Base-by-base conservation (phyloP, 2,329 filamentous ascomycete genomes). In the Sporothrix euskadiensis region DNA sequence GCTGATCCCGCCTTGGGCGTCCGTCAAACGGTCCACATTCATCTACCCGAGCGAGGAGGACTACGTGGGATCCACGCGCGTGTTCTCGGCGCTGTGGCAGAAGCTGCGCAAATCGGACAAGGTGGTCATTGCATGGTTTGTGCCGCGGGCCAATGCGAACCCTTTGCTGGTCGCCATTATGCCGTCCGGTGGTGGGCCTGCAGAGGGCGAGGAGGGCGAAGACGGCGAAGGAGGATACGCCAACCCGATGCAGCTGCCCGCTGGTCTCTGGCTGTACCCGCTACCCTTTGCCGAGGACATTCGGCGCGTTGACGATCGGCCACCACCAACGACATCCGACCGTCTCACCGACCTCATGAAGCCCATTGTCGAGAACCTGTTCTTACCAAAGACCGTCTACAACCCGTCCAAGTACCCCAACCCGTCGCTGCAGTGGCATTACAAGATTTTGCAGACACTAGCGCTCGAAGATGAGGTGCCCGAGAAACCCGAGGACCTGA, bases 361-460 rank as follows among this genome's bases (percentile, higher is more conserved):
- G 66, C 87, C 87, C 6, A 88, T 98, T 4, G 85, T 98, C 2
- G 91, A 96, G 79, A 94, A 97, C 77, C 84, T 98, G 0, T 94
- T 97, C 80, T 88, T 99, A 8, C 96, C 96, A 0, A 94, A 93
- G 78, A 94, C 88, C 6, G 85, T 88, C 44, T 99, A 97, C 79
- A 92, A 97, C 77, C 94, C 95, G 0, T 84, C 85, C 1, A 96
- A 92, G 79, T 98, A 98, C 78, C 93, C 96, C 0, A 99, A 99
- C 75, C 94, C 94, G 10, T 88, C 92, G 9, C 85, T 99, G 32
- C 96, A 99, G 82, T 99, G 95, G 94, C 96, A 98, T 83, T 99
- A 98, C 84, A 91, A 90, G 75, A 97, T 99, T 63, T 84, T 99
- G 0, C 96, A 99, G 82, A 92, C 93, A 7, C 87, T 98, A 73